A percentile compares a stretch with the other conserved stretches of the same genome.
phyloP scores from a whole-genome alignment of 2,329 filamentous ascomycete species.

The Sporothrix dimorphospora region DNA sequence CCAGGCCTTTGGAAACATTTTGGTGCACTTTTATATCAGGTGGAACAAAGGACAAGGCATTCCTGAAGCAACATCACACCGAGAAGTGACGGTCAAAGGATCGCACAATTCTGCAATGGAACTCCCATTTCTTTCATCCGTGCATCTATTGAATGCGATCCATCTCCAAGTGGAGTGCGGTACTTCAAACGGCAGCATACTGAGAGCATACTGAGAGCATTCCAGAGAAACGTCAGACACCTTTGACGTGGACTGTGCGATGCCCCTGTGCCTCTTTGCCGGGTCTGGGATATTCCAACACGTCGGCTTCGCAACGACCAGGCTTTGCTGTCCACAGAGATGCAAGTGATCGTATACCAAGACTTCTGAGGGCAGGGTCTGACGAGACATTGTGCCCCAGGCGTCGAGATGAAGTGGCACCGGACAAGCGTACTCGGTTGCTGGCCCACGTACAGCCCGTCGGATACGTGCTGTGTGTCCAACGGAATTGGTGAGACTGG shows the following conservation, averaged over 20 bases:
- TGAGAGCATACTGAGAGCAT: not conserved
- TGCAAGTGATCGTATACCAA: not conserved
- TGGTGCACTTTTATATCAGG: not conserved
- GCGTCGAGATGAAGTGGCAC: not conserved
- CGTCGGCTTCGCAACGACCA: not conserved
- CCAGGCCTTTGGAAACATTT: not conserved
- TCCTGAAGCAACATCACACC: not conserved
- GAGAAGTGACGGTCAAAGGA: not conserved
- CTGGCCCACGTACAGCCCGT: not conserved
- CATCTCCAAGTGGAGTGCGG: not conserved
- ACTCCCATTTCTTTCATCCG: too few species aligned
- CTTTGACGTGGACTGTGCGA: not conserved
- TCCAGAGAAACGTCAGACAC: not conserved
- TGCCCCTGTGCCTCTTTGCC: not conserved
- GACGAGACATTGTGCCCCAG: not conserved
- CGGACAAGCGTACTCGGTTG: not conserved
- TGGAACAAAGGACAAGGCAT: conserved; percentile 7
- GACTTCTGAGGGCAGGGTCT: not conserved
- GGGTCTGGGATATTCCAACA: not conserved
- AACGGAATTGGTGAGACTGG: not conserved
- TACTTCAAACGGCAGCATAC: not conserved
- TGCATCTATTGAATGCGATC: too few species aligned
- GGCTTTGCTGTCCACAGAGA: not conserved
- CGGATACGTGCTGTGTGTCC: not conserved
- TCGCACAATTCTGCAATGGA: not conserved